Conservation (phyloP, 345 rosid species). For the Zanthoxylum bungeanum region DNA sequence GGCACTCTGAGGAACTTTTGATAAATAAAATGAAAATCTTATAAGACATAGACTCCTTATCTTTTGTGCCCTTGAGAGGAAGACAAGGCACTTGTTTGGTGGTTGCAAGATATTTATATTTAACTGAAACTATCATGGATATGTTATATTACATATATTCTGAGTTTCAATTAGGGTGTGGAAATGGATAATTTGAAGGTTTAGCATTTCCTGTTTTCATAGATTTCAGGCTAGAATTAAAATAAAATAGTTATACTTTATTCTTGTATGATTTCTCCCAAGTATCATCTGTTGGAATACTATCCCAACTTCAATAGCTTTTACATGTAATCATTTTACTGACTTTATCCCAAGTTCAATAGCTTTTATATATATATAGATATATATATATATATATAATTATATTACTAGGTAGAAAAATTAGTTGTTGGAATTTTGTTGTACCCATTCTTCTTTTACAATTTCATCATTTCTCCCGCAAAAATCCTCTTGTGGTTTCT, state of each 20-base stretch:
- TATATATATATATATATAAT: too few relatives aligned
- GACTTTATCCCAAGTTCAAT: too few relatives aligned
- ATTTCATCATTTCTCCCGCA: neutral
- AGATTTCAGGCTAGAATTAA: neutral
- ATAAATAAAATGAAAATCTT: too few relatives aligned
- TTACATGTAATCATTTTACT: neutral
- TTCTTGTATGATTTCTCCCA: neutral
- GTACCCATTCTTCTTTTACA: constrained; percentile 21
- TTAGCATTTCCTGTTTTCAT: neutral
- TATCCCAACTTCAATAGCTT: neutral
- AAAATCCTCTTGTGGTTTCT: neutral
- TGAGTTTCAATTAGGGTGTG: neutral
- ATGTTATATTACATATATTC: neutral
- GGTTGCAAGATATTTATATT: neutral
- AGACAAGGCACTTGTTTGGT: neutral
- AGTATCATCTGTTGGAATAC: neutral
- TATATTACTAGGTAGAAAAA: constrained; percentile 19
- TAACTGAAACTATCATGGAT: neutral
- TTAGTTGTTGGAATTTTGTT: constrained; percentile 37
- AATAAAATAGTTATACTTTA: neutral
- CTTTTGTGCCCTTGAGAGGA: neutral
- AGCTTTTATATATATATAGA: too few relatives aligned
- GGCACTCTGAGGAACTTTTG: too few relatives aligned
- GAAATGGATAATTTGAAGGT: neutral
- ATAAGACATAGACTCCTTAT: too few relatives aligned